Percentiles rank a stretch among this genome's conserved stretches.
phyloP scores from a whole-genome alignment of 306 rosid genomes.

The Dalbergia cultrata region DNA sequence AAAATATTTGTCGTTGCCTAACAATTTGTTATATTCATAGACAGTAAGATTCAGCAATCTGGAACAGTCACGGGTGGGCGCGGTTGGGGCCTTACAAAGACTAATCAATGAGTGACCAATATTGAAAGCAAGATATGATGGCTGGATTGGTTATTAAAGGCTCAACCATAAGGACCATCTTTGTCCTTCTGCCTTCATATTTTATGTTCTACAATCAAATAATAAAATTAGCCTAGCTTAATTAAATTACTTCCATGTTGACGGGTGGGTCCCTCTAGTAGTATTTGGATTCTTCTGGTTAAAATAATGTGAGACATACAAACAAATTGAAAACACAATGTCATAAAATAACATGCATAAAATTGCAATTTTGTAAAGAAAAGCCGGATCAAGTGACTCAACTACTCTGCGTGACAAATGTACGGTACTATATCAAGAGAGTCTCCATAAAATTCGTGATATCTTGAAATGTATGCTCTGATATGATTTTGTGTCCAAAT shows the following conservation, averaged over 20 bases:
- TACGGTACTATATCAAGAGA: too few species aligned
- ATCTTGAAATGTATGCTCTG: neutral
- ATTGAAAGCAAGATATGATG: slow-evolving; percentile 18
- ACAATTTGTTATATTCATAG: neutral
- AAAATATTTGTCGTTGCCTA: too few species aligned
- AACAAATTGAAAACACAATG: too few species aligned
- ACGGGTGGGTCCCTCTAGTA: neutral
- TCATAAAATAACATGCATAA: neutral
- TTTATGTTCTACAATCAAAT: neutral
- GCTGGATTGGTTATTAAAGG: neutral
- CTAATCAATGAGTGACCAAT: neutral
- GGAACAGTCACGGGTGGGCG: slow-evolving; percentile 30
- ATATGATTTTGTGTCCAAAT: neutral
- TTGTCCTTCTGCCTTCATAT: slow-evolving; percentile 10
- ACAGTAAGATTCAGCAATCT: slow-evolving; percentile 28
- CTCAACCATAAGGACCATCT: neutral
- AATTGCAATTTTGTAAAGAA: neutral
- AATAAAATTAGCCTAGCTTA: neutral
- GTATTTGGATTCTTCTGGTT: neutral
- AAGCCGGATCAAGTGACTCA: too few species aligned
- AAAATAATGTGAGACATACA: neutral
- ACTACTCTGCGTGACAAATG: too few species aligned
- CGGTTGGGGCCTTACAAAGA: neutral
- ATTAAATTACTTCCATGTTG: slow-evolving; percentile 1
- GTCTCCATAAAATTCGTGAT: neutral